phyloP scores from a whole-genome alignment of 139 green algal genomes.

The Trebouxia sp. region DNA sequence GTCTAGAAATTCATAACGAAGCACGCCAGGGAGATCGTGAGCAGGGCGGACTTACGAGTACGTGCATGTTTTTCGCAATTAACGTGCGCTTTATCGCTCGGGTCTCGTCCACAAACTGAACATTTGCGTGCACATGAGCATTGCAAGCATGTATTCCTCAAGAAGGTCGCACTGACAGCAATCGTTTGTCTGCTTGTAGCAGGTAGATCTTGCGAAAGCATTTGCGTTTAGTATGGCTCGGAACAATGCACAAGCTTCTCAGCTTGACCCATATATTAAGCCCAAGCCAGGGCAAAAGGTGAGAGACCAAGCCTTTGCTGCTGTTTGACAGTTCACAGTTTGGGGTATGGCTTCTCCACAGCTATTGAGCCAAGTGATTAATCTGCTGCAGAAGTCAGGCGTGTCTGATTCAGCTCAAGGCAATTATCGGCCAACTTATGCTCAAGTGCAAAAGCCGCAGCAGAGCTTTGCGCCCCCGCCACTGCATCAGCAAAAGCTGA shows the following conservation, averaged over 20 bases:
- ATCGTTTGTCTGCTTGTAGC: too few species aligned
- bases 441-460: background rate
- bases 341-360: background rate
- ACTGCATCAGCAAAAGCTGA: background rate
- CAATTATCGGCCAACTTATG: background rate
- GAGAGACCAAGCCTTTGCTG: too few species aligned
- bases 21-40: too few species aligned
- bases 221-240: background rate
- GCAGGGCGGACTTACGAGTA: too few species aligned
- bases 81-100: too few species aligned
- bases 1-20: too few species aligned
- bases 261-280: background rate
- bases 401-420: background rate
- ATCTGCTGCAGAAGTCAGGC: background rate
- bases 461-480: background rate
- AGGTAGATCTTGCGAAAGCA: too few species aligned
- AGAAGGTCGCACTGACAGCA: too few species aligned
- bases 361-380: background rate
- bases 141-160: too few species aligned
- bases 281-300: slow-evolving; percentile 20
- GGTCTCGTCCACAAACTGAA: too few species aligned
- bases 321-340: background rate
- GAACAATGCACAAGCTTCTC: background rate
- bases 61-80: too few species aligned
- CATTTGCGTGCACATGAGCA: too few species aligned